Base-by-base conservation (phyloP, 2,329 filamentous ascomycete genomes). In the Scopulariopsis brevicaulis region DNA sequence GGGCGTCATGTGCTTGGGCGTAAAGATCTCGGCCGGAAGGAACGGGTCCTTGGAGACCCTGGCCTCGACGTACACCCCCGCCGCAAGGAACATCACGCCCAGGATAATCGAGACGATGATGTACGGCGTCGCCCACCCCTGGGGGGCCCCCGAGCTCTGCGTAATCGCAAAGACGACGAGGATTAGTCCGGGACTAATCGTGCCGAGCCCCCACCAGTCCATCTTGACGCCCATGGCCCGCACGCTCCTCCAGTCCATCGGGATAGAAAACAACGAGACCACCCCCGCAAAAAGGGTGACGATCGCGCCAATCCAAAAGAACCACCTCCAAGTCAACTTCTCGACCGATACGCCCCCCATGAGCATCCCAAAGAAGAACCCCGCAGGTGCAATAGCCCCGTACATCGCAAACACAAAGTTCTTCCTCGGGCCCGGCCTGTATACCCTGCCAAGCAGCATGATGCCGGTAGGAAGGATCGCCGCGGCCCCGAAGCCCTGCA, bases 401-500 rank as follows among this genome's bases (percentile, higher is more conserved):
- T 86, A 77, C 70, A 88, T 62, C 20, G 74, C 73, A 62, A 81
- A 81, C 14, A 89, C 78, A 14, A 89, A 69, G 64, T 89, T 90
- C 71, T 90, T 90, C 7, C 86, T 74, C 1, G 85, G 85, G 0
- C 86, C 86, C 0, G 86, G 86, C 0, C 85, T 78, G 66, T 90
- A 90, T 3, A 76, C 80, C 60, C 79, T 84, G 2, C 84, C 85
- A 6, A 90, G 72, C 7, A 90, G 74, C 79, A 86, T 86, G 58
- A 91, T 79, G 1, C 85, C 82, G 0, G 85, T 82, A 0, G 87
- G 87, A 12, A 91, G 69, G 60, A 88, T 89, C 0, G 87, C 86
- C 0, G 87, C 86, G 1, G 86, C 79, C 0, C 87, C 89, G 8
- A 93, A 71, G 0, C 89, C 89, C 68, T 90, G 87, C 52, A 91